A percentile compares a stretch with the other conserved stretches of the same genome.
These are phyloP conservation scores for Astrothelium macrocarpum DNA, from an alignment of 495 filamentous ascomycete species.

Conservation along the genomic window DNA sequence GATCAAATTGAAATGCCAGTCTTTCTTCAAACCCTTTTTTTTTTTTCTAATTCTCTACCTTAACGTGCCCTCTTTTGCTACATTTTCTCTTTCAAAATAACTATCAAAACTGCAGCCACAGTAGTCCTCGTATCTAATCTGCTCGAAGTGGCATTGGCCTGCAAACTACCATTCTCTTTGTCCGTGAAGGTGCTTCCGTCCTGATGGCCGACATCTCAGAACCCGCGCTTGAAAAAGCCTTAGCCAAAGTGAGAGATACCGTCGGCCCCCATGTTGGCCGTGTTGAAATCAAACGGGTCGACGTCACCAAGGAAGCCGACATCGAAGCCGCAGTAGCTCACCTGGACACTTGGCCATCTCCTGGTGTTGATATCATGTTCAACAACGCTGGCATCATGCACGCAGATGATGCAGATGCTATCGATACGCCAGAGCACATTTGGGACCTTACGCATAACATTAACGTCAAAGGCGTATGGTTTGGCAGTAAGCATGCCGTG, in stretches of 20 bases:
- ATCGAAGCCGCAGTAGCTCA: constrained; percentile 60
- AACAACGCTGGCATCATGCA: constrained; percentile 99
- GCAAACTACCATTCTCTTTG: constrained; percentile 87
- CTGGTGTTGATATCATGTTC: constrained; percentile 91
- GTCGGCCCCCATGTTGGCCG: constrained; percentile 53
- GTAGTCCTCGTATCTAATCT: constrained; percentile 10
- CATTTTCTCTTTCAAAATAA: background rate
- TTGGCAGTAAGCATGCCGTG: constrained; percentile 86
- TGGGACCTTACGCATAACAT: constrained; percentile 92
- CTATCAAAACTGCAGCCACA: background rate
- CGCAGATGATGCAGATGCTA: constrained; percentile 66
- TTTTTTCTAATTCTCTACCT: background rate
- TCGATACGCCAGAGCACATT: constrained; percentile 76
- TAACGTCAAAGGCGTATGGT: constrained; percentile 99
- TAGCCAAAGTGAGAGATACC: constrained; percentile 53
- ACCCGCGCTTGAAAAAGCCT: constrained; percentile 58
- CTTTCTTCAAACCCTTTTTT: background rate
- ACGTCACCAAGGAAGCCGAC: constrained; percentile 63
- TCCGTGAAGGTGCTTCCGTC: constrained; percentile 78
- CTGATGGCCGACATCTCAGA: constrained; percentile 77
- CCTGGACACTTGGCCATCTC: constrained; percentile 59
- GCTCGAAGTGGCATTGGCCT: constrained; percentile 77
- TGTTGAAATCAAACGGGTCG: constrained; percentile 53
- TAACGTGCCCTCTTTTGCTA: background rate
- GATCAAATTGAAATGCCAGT: too few species aligned